A percentile compares a stretch with the other conserved stretches of the same genome.
phyloP scores from a whole-genome alignment of 139 green algal genomes.

The Penium margaritaceum region DNA sequence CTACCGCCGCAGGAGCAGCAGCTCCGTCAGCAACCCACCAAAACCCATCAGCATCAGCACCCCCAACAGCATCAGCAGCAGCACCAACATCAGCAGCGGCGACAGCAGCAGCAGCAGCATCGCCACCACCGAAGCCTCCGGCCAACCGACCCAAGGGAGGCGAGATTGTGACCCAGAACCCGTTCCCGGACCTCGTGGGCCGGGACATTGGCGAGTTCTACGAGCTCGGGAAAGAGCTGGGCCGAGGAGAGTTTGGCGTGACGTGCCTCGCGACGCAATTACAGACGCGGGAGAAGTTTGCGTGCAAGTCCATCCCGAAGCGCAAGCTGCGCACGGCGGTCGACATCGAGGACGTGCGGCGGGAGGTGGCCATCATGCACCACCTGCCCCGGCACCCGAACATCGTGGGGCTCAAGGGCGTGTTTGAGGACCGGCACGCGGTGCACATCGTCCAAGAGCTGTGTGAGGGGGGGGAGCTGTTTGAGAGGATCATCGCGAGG shows the following conservation, averaged over 20 bases:
- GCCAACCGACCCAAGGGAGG: no score
- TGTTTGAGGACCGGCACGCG: constrained; percentile 37
- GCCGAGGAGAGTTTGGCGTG: constrained; percentile 39
- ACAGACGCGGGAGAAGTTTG: constrained; percentile 53
- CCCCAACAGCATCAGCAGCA: no score
- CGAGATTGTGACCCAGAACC: background rate
- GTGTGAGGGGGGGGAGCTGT: constrained; percentile 87
- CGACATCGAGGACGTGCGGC: constrained; percentile 87
- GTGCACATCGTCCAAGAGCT: constrained; percentile 73
- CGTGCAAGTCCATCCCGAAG: constrained; percentile 90
- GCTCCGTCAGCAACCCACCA: no score
- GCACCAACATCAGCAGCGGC: no score
- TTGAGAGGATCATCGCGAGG: constrained; percentile 65
- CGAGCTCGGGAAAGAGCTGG: constrained; percentile 24
- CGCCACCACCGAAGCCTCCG: no score
- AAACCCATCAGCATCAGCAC: no score
- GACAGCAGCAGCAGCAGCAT: no score
- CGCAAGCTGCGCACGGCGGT: constrained; percentile 72
- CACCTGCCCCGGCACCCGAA: constrained; percentile 74
- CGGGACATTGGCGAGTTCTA: constrained; percentile 16
- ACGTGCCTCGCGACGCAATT: constrained; percentile 13
- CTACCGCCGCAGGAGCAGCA: no score
- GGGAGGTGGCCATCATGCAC: constrained; percentile 92
- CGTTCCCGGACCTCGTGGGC: background rate
- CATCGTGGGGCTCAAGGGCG: constrained; percentile 60